phyloP scores from a whole-genome alignment of 2,329 filamentous ascomycete genomes.

The Trichoderma brevicompactum region DNA sequence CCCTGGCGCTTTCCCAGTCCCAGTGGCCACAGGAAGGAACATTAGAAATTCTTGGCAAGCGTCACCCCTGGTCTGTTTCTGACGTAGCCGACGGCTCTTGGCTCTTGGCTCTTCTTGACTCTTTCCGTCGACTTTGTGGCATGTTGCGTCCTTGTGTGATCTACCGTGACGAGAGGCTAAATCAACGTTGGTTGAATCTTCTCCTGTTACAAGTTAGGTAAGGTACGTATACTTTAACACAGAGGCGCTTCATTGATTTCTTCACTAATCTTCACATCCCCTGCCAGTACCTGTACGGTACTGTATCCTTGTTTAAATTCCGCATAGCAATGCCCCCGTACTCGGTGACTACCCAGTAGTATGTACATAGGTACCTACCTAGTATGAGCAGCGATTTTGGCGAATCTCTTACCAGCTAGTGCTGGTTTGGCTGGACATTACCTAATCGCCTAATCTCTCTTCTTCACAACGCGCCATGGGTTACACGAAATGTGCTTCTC shows the following conservation, averaged over 20 bases:
- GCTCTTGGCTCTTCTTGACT: constrained; percentile 2
- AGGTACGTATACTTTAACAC: background rate
- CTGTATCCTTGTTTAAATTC: too few species aligned
- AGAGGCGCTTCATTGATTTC: background rate
- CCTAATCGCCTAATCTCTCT: constrained; percentile 7
- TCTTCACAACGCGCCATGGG: constrained; percentile 6
- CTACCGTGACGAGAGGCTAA: constrained; percentile 11
- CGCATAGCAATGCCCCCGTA: too few species aligned
- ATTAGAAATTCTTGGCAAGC: constrained; percentile 21
- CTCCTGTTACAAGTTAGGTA: background rate
- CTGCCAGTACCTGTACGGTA: too few species aligned
- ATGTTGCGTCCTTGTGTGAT: background rate
- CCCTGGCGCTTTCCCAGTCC: background rate
- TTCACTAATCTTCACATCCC: background rate
- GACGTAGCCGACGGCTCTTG: constrained; percentile 17
- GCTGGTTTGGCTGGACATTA: background rate
- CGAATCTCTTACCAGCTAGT: background rate
- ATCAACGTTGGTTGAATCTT: constrained; percentile 20
- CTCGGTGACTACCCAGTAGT: too few species aligned
- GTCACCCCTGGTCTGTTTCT: constrained; percentile 6
- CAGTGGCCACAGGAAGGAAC: constrained; percentile 18
- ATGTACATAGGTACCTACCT: too few species aligned
- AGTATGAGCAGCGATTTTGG: too few species aligned
- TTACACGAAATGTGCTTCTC: constrained; percentile 9
- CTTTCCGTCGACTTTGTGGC: background rate